A percentile compares a stretch with the other conserved stretches of the same genome.
These are phyloP conservation scores for Mortierella sp. DNA, from an alignment of 371 early-diverging fungal genomes.

Conservation along the genomic window DNA sequence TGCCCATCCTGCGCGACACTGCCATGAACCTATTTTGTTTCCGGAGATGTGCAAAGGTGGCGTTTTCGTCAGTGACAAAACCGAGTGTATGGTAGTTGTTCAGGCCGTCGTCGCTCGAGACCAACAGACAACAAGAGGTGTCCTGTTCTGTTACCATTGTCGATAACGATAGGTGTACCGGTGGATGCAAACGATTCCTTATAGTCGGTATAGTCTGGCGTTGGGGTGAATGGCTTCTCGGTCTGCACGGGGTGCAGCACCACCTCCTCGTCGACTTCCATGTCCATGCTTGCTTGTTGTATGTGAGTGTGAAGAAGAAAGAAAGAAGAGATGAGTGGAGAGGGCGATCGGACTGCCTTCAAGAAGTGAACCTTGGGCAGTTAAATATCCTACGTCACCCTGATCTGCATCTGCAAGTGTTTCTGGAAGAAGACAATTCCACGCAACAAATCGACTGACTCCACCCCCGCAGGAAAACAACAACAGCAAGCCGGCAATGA, in stretches of 20 bases:
- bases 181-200: constrained; percentile 51
- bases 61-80: neutral
- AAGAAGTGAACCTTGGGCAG: neutral
- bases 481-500: constrained; percentile 15
- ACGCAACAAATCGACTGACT: neutral
- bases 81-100: neutral
- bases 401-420: neutral
- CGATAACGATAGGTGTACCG: constrained; percentile 74
- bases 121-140: too few species aligned
- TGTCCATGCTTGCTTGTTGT: constrained; percentile 20
- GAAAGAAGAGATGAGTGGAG: neutral
- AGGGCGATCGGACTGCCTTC: neutral
- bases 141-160: constrained; percentile 63
- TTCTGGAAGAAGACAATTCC: neutral
- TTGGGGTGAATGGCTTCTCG: constrained; percentile 58
- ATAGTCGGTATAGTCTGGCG: constrained; percentile 59
- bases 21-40: constrained; percentile 73
- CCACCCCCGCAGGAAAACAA: neutral
- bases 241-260: constrained; percentile 55
- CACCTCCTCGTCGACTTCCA: constrained; percentile 58
- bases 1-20: constrained; percentile 90
- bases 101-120: neutral
- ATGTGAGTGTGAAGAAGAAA: neutral
- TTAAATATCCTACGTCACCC: constrained; percentile 5
- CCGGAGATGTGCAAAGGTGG: neutral